Evolutionary conservation across 306 rosid species (phyloP), one percentile per base, ranked within the genome.

Genomic region (Dryas octopetala): DNA sequence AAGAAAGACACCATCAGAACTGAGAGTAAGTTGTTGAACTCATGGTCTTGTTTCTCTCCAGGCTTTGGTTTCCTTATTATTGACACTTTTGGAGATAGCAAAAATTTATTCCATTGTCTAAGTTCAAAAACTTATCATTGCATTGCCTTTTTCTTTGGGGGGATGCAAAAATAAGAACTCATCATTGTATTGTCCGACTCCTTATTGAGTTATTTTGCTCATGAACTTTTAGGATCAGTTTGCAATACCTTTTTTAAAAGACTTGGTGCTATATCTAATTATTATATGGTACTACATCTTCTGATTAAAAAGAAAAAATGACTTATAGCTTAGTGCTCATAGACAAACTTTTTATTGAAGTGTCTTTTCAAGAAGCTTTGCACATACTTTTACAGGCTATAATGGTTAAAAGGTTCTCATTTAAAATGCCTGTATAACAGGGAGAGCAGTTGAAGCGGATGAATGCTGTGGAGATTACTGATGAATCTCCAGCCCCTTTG

Each of bases 1-100:
- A 67, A 85, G 93, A 87, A 91, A 95, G 83, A 90, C 98, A 5
- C 97, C 97, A 32, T 95, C 96, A 0, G 89, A 92, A 83, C 89
- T 95, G 66, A 79, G 89, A 79, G 88, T 88, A 62, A 67, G 84
- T 43, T 70, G 47, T 14, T 41, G 12, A 66, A 38, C 16, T 53
- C 7, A n/a, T 50, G 28, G 16, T 9, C 8, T 73, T 67, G 50
- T 60, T 46, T 50, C 12, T 72, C 67, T 59, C 1, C 10, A 13
- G 32, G 41, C 61, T 69, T 54, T 40, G 6, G 23, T n/a, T 7
- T 54, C 44, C 8, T 64, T 63, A 32, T 32, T 32, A 32, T 32
- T 32, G 38, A 32, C 38, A 32, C 38, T 32, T 32, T 32, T 32
- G 38, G 38, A 32, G 50, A 41, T 63, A 16, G 3, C 0, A 4